phyloP scores from a whole-genome alignment of 1,284 basidiomycete genomes.

The Ganoderma resinaceum region DNA sequence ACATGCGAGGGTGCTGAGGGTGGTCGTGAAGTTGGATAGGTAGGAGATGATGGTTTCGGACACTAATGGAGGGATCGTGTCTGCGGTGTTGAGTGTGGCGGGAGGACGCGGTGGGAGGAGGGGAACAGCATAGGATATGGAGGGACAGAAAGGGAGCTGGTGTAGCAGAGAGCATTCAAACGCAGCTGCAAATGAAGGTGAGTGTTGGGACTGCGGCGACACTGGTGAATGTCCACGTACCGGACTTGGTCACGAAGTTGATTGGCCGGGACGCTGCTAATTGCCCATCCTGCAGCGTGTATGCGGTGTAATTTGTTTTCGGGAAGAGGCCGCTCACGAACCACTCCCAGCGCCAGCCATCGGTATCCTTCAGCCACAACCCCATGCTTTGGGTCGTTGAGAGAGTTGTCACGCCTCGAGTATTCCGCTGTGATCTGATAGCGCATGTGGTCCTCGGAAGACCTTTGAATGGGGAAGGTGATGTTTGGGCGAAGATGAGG shows the following conservation, averaged over 20 bases:
- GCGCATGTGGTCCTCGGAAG: slow-evolving; percentile 68
- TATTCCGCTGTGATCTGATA: slow-evolving; percentile 41
- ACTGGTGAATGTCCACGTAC: slow-evolving; percentile 45
- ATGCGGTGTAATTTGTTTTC: slow-evolving; percentile 76
- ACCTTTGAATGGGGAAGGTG: slow-evolving; percentile 45
- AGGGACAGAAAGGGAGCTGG: slow-evolving; percentile 78
- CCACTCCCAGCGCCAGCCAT: slow-evolving; percentile 75
- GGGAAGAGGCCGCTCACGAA: slow-evolving; percentile 62
- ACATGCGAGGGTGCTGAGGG: slow-evolving; percentile 76
- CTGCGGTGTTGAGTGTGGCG: slow-evolving; percentile 53
- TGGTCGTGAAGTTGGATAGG: slow-evolving; percentile 77
- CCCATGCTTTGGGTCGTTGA: slow-evolving; percentile 42
- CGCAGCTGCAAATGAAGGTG: slow-evolving; percentile 47
- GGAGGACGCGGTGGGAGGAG: slow-evolving; percentile 55
- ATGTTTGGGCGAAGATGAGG: slow-evolving; percentile 59
- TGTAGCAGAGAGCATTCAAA: slow-evolving; percentile 80
- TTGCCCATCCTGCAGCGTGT: slow-evolving; percentile 55
- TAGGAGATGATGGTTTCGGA: slow-evolving; percentile 59
- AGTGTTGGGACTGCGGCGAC: background rate
- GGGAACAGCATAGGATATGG: slow-evolving; percentile 74
- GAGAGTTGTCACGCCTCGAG: slow-evolving; percentile 23
- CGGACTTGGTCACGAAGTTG: slow-evolving; percentile 74
- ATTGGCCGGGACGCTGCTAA: slow-evolving; percentile 67
- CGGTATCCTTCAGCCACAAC: slow-evolving; percentile 59
- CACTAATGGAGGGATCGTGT: slow-evolving; percentile 59